Base-by-base conservation (phyloP, 108 stramenopile species). In the Fistulifera pelliculosa region DNA sequence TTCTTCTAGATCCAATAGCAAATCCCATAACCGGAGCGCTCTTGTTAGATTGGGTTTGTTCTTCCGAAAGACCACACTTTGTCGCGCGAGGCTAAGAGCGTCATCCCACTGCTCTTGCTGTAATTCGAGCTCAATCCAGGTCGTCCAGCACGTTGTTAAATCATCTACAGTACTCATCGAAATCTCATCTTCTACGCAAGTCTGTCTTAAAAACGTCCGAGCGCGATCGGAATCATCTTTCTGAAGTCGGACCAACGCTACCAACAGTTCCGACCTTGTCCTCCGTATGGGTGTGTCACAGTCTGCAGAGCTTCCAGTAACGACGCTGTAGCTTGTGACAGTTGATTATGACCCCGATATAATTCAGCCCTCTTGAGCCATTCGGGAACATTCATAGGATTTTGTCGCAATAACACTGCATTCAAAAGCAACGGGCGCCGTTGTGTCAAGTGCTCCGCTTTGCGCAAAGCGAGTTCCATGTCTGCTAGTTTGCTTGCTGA, bases 1-100 rank as follows among this genome's bases (percentile, higher is more conserved):
- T 61, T 99, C 99, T 66, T 99, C 97, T 44, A 99, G 64, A 77
- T 98, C 97, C 48, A 98, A 77, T 51, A 95, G 70, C 45, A 97
- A 68, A 58, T 83, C 81, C 97, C 99, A 99, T 24, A 98, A 56
- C 42, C 82, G 80, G 11, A 88, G 35, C 23, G 79, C 79, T 38
- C 75, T 69, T 27, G 78, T 67, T 15, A 97, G 59, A 11, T 80
- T 71, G 18, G 62, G 52, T 0, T 47, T 64, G n/a, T 64, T 66
- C 27, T 74, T 67, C 11, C 63, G 50, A 0, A 47, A 49, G 17
- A 42, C 65, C 54, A 81, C 53, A 8, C 70, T 44, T 8, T 73
- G 62, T 18, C 81, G 70, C n/a, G 80, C 84, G 21, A 95, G 71
- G 53, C 71, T 61, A 48, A 97, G 67, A 4, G 96, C 97, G 38